Base-by-base conservation (phyloP, 2,329 filamentous ascomycete genomes). In the Neopestalotiopsis clavispora region DNA sequence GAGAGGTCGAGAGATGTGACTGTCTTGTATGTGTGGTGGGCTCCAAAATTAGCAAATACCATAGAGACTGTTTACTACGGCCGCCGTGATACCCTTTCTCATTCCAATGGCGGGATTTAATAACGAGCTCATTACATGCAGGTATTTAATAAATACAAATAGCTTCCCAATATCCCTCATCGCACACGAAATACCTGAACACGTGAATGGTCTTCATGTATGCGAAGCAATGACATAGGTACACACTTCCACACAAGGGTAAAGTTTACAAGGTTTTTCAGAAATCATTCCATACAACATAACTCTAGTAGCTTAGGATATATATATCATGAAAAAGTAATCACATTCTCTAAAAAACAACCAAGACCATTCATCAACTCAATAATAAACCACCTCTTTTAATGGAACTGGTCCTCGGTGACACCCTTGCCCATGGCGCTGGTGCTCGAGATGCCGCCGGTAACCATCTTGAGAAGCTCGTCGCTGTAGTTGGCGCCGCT, bases 351-450 rank as follows among this genome's bases (percentile, higher is more conserved):
- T 28, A 1, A 10, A 14, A 20, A 12, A 20, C n/a, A 13, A 32
- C 20, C 12, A 59, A 32, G 23, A 28, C 23, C 23, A 28, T 28
- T 28, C 23, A 59, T 28, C 45, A 20, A 30, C 49, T 56, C 49
- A 23, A 30, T 14, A 59, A 2, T 20, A 9, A 13, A 30, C 30
- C 28, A 23, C 9, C 20, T 23, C 13, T 13, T 59, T 49, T 61
- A 85, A 71, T 94, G 91, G 82, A 99, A 99, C 84, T 99, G 96
- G 77, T 98, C 95, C 86, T 99, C 96, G 1, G 96, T 99, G 69
- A 99, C 96, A 69, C 96, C 96, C 84, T 94, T 94, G 42, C 95
- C 96, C 96, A 99, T 99, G 23, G 96, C 96, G 70, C 93, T 93
- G 1, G 95, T 98, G 72, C 91, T 94, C 80, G 91, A 95, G 68